Percentiles rank a stretch among this genome's conserved stretches.
Conservation (phyloP, 495 filamentous ascomycete genomes). For the Trichoderma virens region DNA sequence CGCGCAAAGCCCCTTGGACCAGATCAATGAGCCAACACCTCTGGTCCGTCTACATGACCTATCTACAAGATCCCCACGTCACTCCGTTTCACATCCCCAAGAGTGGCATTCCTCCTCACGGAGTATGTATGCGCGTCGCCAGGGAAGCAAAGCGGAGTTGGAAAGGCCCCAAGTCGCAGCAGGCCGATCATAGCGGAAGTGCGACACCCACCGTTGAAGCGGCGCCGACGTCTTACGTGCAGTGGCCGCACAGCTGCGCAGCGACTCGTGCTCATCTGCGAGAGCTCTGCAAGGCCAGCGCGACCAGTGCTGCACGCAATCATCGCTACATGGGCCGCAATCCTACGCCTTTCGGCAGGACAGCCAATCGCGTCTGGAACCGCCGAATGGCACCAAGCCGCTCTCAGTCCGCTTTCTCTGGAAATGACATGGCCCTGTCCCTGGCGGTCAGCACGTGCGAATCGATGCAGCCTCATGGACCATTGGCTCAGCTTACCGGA, state of each 20-base stretch:
- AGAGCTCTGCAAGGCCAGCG: constrained; percentile 70
- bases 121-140: constrained; percentile 82
- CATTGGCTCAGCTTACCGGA: constrained; percentile 51
- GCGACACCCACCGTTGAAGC: constrained; percentile 54
- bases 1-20: constrained; percentile 59
- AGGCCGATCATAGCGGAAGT: constrained; percentile 48
- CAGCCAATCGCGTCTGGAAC: constrained; percentile 39
- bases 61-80: constrained; percentile 83
- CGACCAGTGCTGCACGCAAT: constrained; percentile 58
- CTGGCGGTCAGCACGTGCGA: constrained; percentile 71
- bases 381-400: constrained; percentile 31
- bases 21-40: constrained; percentile 86
- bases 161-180: constrained; percentile 49
- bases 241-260: constrained; percentile 78
- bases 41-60: constrained; percentile 83
- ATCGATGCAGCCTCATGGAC: constrained; percentile 66
- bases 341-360: constrained; percentile 61
- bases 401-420: constrained; percentile 40
- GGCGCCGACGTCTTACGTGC: constrained; percentile 30
- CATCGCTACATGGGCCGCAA: constrained; percentile 64
- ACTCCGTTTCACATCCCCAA: constrained; percentile 91
- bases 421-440: constrained; percentile 78
- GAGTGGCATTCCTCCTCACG: constrained; percentile 76
- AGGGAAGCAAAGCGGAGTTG: constrained; percentile 79
- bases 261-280: constrained; percentile 76